Evolutionary conservation across 1,284 basidiomycete species (phyloP), one percentile per base, ranked within the genome.

Genomic region (Marasmius oreades): DNA sequence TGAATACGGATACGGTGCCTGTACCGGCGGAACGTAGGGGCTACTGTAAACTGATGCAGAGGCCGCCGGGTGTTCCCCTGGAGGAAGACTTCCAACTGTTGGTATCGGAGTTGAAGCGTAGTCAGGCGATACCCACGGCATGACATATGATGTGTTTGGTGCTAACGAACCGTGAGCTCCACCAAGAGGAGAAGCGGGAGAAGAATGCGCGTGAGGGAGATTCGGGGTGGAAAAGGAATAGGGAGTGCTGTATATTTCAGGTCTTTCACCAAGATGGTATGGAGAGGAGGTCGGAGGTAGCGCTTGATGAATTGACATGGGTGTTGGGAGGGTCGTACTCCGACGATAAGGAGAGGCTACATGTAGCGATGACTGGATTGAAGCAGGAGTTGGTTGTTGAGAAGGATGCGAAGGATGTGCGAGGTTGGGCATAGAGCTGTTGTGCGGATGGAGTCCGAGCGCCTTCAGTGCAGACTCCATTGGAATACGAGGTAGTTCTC

Each of bases 1-100:
- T 45, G 47, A 31, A 50, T 50, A 50, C 8, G 47, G 3, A 50
- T 50, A 50, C n/a, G 47, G 47, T n/a, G 26, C 47, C 33, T 50
- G 47, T 1, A 26, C 47, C 18, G 47, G 47, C 5, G 24, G 24
- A 20, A 50, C 31, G 18, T 50, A 50, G 1, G 47, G 47, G 16
- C 47, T 50, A 26, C 28, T 50, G 47, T 50, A 50, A 18, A 33
- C 24, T 16, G 47, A 50, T 33, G 47, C 26, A 18, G 24, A 50
- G 11, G 47, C 47, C 4, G 47, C 47, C 4, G 47, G 47, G 26
- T 33, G 47, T n/a, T 50, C 47, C 28, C n/a, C 8, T 5, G 47
- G 26, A 31, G 47, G 28, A 31, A 50, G 47, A 50, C 24, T 50
- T 31, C 26, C 47, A 31, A 26, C 5, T 16, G 26, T 23, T 26